Conservation (phyloP, 2,329 filamentous ascomycete species). For the Fusarium miscanthi region DNA sequence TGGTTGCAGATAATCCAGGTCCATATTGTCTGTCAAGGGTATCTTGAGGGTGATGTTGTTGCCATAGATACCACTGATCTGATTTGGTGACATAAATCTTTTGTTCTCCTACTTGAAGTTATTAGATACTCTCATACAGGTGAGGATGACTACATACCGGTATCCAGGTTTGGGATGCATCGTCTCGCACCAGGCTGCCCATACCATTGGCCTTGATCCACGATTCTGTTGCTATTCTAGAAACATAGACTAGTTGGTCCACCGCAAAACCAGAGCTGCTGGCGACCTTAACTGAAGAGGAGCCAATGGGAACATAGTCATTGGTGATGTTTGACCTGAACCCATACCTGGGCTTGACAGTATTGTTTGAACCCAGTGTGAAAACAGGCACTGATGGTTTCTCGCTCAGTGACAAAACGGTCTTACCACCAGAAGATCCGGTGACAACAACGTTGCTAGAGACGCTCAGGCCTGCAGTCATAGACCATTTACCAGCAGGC, state of each 20-base stretch:
- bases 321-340: conserved; percentile 31
- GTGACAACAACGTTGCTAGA: conserved; percentile 6
- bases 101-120: conserved; percentile 1
- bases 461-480: conserved; percentile 21
- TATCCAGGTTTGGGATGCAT: conserved; percentile 32
- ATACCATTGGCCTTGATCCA: conserved; percentile 37
- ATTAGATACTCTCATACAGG: not conserved
- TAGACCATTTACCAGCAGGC: conserved; percentile 12
- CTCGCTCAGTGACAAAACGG: not conserved
- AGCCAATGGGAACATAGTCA: conserved; percentile 29
- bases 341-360: not conserved
- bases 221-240: conserved; percentile 11
- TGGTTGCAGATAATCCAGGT: conserved; percentile 19
- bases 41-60: conserved; percentile 26
- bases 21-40: conserved; percentile 35
- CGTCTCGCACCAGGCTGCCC: conserved; percentile 20
- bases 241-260: conserved; percentile 30
- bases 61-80: conserved; percentile 18
- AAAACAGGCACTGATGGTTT: conserved; percentile 17
- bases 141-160: not conserved
- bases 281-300: not conserved
- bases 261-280: not conserved
- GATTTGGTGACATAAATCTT: conserved; percentile 25
- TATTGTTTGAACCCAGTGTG: conserved; percentile 13
- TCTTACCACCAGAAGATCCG: not conserved